Conservation (phyloP, 2,329 filamentous ascomycete genomes). For the Pseudocercospora fijiensis region DNA sequence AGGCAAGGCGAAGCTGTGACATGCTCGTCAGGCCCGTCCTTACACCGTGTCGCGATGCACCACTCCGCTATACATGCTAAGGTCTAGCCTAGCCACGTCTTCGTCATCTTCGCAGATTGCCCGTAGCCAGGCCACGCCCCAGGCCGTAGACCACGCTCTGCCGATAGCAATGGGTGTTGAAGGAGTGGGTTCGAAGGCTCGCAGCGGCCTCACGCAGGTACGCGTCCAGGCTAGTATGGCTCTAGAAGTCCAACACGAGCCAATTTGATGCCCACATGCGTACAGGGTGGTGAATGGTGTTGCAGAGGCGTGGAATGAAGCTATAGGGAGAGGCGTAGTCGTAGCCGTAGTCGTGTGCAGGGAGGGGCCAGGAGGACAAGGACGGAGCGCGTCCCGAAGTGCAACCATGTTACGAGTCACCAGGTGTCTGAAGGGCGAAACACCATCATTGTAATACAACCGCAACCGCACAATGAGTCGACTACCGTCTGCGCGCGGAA, state of each 20-base stretch:
- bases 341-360: background rate
- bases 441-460: background rate
- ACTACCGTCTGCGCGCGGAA: slow-evolving; percentile 29
- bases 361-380: background rate
- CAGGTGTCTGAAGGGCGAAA: background rate
- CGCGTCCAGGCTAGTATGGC: background rate
- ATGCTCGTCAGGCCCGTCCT: background rate
- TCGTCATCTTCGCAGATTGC: too few species aligned
- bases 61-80: too few species aligned
- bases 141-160: background rate
- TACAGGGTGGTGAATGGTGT: too few species aligned
- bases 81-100: too few species aligned
- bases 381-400: background rate
- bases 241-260: background rate
- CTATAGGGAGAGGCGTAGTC: background rate
- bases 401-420: background rate
- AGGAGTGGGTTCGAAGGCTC: background rate
- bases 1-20: background rate
- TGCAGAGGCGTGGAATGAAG: too few species aligned
- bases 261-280: too few species aligned
- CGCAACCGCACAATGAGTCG: slow-evolving; percentile 21
- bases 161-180: background rate
- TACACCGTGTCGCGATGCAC: too few species aligned
- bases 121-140: too few species aligned
- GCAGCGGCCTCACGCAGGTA: background rate